These are phyloP conservation scores for Aureobasidium sp. DNA, from an alignment of 2,329 filamentous ascomycete genomes.

Conservation along the genomic window DNA sequence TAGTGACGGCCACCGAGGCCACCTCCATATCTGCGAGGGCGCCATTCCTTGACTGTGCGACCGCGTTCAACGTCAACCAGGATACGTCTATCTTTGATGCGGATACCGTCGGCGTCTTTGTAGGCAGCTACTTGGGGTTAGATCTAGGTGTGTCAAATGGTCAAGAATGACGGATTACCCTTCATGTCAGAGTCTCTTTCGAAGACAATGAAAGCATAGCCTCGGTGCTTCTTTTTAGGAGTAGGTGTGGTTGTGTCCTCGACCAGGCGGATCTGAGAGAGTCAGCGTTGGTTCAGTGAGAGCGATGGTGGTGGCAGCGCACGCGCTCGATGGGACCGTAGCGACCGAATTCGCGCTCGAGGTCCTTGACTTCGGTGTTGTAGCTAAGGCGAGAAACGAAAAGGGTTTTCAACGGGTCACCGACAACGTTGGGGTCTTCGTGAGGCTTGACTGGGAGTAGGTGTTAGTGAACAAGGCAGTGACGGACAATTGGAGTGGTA, in stretches of 20 bases:
- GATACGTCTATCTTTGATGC: slow-evolving; percentile 85
- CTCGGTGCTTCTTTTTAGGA: slow-evolving; percentile 61
- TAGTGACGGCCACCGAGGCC: slow-evolving; percentile 89
- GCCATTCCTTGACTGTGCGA: slow-evolving; percentile 89
- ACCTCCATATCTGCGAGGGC: slow-evolving; percentile 82
- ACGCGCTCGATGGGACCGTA: slow-evolving; percentile 93
- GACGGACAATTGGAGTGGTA: not conserved
- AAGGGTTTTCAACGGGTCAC: slow-evolving; percentile 90
- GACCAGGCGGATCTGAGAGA: slow-evolving; percentile 72
- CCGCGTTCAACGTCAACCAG: slow-evolving; percentile 95
- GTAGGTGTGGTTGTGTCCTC: slow-evolving; percentile 42
- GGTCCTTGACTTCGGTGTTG: slow-evolving; percentile 77
- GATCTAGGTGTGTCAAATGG: slow-evolving; percentile 22
- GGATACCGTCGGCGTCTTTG: slow-evolving; percentile 78
- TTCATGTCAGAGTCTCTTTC: slow-evolving; percentile 98
- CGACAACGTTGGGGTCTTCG: slow-evolving; percentile 81
- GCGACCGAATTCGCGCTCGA: slow-evolving; percentile 87
- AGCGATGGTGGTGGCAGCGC: slow-evolving; percentile 33
- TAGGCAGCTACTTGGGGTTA: slow-evolving; percentile 69
- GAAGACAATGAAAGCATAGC: slow-evolving; percentile 95
- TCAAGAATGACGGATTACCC: slow-evolving; percentile 56
- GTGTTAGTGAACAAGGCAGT: not conserved
- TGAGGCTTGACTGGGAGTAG: slow-evolving; percentile 61
- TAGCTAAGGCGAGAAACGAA: slow-evolving; percentile 89
- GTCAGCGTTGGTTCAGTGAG: slow-evolving; percentile 17